Evolutionary conservation across 1,139 yeast species (phyloP).

Genomic region (Kodamaea suecica): DNA sequence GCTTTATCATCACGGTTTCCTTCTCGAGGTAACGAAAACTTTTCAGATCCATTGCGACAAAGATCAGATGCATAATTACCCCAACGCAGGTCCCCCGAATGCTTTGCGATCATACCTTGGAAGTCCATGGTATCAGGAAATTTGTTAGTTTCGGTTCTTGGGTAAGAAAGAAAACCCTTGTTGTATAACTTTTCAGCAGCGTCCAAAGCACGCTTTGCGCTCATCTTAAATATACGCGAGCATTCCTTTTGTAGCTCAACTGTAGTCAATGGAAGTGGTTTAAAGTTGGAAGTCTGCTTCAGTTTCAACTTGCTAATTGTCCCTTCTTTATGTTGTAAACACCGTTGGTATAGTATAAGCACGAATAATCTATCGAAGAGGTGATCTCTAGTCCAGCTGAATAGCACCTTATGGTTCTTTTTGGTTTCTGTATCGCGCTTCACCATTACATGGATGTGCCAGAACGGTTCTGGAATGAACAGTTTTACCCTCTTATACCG

Average conservation of each 20-base stretch:
- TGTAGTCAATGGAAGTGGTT: conserved; percentile 90
- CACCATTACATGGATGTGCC: conserved; percentile 62
- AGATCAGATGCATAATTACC: conserved; percentile 44
- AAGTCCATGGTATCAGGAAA: conserved; percentile 79
- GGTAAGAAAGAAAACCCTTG: conserved; percentile 85
- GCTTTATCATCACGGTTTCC: conserved; percentile 92
- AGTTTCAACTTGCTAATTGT: conserved; percentile 50
- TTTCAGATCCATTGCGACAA: conserved; percentile 21
- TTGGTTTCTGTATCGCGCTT: conserved; percentile 26
- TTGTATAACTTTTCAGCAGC: conserved; percentile 87
- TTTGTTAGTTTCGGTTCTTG: conserved; percentile 94
- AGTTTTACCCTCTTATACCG: conserved; percentile 71
- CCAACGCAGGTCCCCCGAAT: conserved; percentile 49
- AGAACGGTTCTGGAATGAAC: conserved; percentile 75
- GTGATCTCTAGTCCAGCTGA: conserved; percentile 68
- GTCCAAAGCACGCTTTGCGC: conserved; percentile 78
- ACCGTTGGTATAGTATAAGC: conserved; percentile 60
- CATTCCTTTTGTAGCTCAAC: conserved; percentile 93
- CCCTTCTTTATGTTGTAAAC: conserved; percentile 49
- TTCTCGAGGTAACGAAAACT: conserved; percentile 60
- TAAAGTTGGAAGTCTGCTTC: conserved; percentile 69
- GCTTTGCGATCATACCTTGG: conserved; percentile 55
- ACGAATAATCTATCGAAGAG: conserved; percentile 73
- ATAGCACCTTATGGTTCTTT: conserved; percentile 30
- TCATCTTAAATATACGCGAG: conserved; percentile 65